Percentiles rank a stretch among this genome's conserved stretches.
Conservation (phyloP, 306 rosid genomes). For the Cicer chorassanicum region DNA sequence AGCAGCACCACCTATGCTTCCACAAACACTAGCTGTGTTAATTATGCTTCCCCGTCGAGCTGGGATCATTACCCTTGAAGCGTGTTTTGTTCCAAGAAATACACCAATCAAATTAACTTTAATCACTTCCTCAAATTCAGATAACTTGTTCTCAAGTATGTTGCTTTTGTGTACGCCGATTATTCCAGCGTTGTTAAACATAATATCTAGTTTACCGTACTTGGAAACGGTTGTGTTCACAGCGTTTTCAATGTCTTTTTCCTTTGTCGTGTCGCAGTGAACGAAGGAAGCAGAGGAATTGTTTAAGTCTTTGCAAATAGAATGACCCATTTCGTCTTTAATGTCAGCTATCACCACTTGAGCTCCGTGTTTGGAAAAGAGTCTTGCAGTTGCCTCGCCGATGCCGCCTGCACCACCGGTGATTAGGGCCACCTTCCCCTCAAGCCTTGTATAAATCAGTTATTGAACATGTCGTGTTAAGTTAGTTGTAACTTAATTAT, state of each 20-base stretch:
- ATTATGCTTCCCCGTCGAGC: conserved; percentile 48
- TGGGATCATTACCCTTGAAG: conserved; percentile 57
- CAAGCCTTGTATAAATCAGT: conserved; percentile 45
- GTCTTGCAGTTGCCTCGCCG: conserved; percentile 53
- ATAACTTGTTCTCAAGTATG: conserved; percentile 41
- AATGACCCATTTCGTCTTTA: conserved; percentile 50
- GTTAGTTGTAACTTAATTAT: too few relatives aligned
- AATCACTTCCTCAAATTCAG: conserved; percentile 49
- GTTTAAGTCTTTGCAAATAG: conserved; percentile 38
- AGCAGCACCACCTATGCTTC: conserved; percentile 32
- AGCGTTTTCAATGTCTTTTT: conserved; percentile 43
- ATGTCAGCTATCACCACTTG: conserved; percentile 55
- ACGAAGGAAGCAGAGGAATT: conserved; percentile 24
- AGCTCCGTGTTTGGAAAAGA: conserved; percentile 61
- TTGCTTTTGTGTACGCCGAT: not conserved
- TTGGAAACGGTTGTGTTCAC: conserved; percentile 44
- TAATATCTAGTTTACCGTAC: conserved; percentile 62
- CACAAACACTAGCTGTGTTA: conserved; percentile 41
- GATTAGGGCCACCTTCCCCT: conserved; percentile 63
- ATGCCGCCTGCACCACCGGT: conserved; percentile 60
- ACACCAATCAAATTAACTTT: conserved; percentile 50
- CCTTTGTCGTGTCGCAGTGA: conserved; percentile 59
- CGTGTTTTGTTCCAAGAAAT: conserved; percentile 58
- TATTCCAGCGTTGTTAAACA: conserved; percentile 63
- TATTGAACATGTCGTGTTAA: too few relatives aligned